Evolutionary conservation across 768 basidiomycete genomes (phyloP), one percentile per base, ranked within the genome.

Genomic region (Russula griseocarnosa): DNA sequence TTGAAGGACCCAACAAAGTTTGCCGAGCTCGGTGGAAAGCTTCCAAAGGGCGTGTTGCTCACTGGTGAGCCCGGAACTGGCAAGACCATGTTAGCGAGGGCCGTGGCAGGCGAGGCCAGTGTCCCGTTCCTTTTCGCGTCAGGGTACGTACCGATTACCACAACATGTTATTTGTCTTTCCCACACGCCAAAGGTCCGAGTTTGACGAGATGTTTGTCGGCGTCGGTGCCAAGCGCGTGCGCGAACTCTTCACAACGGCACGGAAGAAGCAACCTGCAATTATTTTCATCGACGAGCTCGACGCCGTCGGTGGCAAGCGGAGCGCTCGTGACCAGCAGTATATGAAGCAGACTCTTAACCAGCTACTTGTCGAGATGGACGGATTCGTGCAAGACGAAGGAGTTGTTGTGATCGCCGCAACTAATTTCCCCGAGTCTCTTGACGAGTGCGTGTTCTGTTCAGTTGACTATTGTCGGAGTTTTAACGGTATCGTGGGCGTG

Each of bases 181-280:
- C 28, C 47, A 61, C 58, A n/a, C 36, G 30, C 53, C 18, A 18
- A 59, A 90, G 88, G 13, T 92, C 92, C 56, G 94, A 97, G 71
- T 98, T 98, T 67, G 96, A 98, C 73, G 96, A 98, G 75, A 95
- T 98, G 87, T 96, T 94, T 72, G 94, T 96, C 53, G 94, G 94
- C 60, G 88, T 92, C 40, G 94, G 94, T 57, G 95, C 97, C 18
- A 94, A 95, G 73, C 88, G 97, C 13, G 91, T 99, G 46, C 84
- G 97, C 46, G 96, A 98, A 66, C 83, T 99, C 32, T 99, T 99
- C 69, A 86, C 91, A 6, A 86, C 92, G 7, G 97, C 97, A 26
- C 84, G 94, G 58, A 95, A 96, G 77, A 92, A 92, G 73, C 86
- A 95, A 65, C 95, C 97, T 6, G 89, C 97, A 18, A 98, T 99